Percentiles rank a stretch among this genome's conserved stretches.
Conservation (phyloP, 2,329 filamentous ascomycete species). For the Pyricularia pennisetigena region DNA sequence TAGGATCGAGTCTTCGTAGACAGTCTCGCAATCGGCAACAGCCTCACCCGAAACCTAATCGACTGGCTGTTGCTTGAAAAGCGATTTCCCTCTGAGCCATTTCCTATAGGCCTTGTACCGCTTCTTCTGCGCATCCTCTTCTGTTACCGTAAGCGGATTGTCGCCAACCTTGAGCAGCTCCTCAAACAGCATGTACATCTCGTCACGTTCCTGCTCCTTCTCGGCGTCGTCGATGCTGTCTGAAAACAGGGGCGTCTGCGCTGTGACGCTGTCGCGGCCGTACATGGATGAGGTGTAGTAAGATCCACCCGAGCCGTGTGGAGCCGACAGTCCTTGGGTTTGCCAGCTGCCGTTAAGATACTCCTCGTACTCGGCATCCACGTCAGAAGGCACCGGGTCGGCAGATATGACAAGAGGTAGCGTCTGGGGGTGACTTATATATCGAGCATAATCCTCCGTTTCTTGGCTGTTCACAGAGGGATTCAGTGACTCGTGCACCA, state of each 20-base stretch:
- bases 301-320: not conserved
- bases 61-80: slow-evolving; percentile 82
- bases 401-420: slow-evolving; percentile 72
- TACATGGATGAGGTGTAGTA: not conserved
- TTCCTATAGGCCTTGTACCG: slow-evolving; percentile 93
- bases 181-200: slow-evolving; percentile 56
- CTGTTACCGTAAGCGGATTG: slow-evolving; percentile 77
- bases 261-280: slow-evolving; percentile 18
- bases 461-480: slow-evolving; percentile 71
- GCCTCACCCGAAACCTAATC: slow-evolving; percentile 27
- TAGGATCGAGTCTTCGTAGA: not conserved
- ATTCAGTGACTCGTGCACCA: slow-evolving; percentile 77
- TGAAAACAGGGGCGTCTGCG: not conserved
- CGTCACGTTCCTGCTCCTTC: slow-evolving; percentile 44
- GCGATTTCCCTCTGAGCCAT: slow-evolving; percentile 88
- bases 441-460: slow-evolving; percentile 77
- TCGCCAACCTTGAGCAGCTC: slow-evolving; percentile 70
- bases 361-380: slow-evolving; percentile 58
- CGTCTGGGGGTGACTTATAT: slow-evolving; percentile 81
- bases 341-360: slow-evolving; percentile 65
- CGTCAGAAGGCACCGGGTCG: slow-evolving; percentile 37
- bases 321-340: slow-evolving; percentile 39
- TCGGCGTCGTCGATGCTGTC: not conserved
- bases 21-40: not conserved
- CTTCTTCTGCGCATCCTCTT: slow-evolving; percentile 84